These are phyloP conservation scores for Aspergillus sp. DNA, from an alignment of 2,329 filamentous ascomycete species.

Conservation along the genomic window DNA sequence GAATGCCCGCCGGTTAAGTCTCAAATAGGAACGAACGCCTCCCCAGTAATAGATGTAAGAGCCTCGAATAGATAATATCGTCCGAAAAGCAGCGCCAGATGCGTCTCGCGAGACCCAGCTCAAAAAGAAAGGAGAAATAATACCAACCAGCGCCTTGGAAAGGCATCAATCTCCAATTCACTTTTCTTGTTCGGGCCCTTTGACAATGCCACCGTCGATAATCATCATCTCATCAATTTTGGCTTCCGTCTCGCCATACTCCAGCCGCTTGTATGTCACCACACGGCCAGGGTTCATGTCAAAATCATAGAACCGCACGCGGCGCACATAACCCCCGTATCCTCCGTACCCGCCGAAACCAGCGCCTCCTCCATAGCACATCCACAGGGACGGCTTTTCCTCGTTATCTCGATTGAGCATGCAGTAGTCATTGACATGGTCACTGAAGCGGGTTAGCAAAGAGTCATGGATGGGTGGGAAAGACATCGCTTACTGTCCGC, in stretches of 20 bases:
- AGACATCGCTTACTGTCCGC: conserved; percentile 72
- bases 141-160: background rate
- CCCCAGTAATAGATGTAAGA: background rate
- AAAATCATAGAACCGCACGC: conserved; percentile 86
- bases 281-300: conserved; percentile 90
- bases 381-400: conserved; percentile 76
- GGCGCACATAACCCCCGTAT: conserved; percentile 80
- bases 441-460: conserved; percentile 52
- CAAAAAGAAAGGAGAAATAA: background rate
- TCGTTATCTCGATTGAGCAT: conserved; percentile 62
- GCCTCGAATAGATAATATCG: background rate
- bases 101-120: background rate
- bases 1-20: background rate
- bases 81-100: background rate
- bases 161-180: background rate
- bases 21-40: background rate
- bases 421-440: conserved; percentile 97
- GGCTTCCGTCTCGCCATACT: conserved; percentile 59
- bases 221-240: conserved; percentile 62
- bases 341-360: conserved; percentile 96
- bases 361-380: conserved; percentile 92
- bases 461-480: background rate
- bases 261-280: conserved; percentile 87
- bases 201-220: conserved; percentile 59
- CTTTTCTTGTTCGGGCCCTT: conserved; percentile 28